phyloP scores from a whole-genome alignment of 257 asterid species.

The Solanum gandarillasii region DNA sequence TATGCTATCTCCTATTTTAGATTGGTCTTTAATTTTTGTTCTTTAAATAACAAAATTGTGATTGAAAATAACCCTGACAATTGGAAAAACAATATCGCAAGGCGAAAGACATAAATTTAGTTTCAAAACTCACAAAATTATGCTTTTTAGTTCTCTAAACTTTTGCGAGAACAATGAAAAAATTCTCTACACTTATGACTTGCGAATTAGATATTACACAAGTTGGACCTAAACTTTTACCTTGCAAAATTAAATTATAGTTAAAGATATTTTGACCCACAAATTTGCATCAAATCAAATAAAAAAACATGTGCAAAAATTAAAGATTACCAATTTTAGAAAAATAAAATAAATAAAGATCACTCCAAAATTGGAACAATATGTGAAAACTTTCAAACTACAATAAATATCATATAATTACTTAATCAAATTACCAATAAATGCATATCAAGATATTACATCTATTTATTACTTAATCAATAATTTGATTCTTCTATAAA shows the following conservation, averaged over 20 bases:
- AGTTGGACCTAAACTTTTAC: not conserved
- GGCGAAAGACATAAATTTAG: too few species aligned
- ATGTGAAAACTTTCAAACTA: not conserved
- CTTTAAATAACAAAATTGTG: too few species aligned
- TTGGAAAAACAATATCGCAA: too few species aligned
- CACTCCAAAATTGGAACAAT: not conserved
- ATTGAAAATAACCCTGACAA: too few species aligned
- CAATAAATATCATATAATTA: not conserved
- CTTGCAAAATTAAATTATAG: too few species aligned
- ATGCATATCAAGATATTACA: not conserved
- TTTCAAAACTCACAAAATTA: too few species aligned
- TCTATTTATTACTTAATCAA: not conserved
- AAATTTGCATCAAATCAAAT: not conserved
- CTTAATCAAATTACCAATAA: not conserved
- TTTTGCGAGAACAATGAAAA: not conserved
- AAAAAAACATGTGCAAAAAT: not conserved
- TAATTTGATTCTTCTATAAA: not conserved
- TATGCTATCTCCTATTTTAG: too few species aligned
- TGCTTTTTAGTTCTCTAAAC: not conserved
- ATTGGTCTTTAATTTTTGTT: too few species aligned
- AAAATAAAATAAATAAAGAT: not conserved
- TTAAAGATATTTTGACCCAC: not conserved
- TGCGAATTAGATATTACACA: not conserved
- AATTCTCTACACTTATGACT: not conserved
- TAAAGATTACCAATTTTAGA: not conserved